phyloP scores from a whole-genome alignment of 345 rosid species.

The Brassica napus region Da-Ae NC_063444.1:16469001-16469500 shows the following conservation, averaged over 20 bases:
- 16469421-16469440: constrained; percentile 60
- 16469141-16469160: constrained; percentile 59
- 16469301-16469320: constrained; percentile 69
- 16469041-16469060: constrained; percentile 39
- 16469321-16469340: constrained; percentile 71
- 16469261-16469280: background rate
- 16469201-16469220: constrained; percentile 62
- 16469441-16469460: constrained; percentile 63
- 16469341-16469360: constrained; percentile 15
- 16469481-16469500: constrained; percentile 61
- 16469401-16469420: constrained; percentile 60
- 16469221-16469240: constrained; percentile 29
- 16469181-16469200: constrained; percentile 64
- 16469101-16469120: constrained; percentile 37
- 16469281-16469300: constrained; percentile 20
- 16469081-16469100: constrained; percentile 38
- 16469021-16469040: constrained; percentile 37
- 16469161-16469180: constrained; percentile 83
- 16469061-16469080: constrained; percentile 39
- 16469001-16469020: constrained; percentile 26
- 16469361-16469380: background rate
- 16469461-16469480: constrained; percentile 68
- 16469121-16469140: constrained; percentile 1
- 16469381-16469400: background rate
- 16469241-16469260: background rate